Conservation (phyloP, 1,284 basidiomycete species). For the Papiliotrema terrestris region DNA sequence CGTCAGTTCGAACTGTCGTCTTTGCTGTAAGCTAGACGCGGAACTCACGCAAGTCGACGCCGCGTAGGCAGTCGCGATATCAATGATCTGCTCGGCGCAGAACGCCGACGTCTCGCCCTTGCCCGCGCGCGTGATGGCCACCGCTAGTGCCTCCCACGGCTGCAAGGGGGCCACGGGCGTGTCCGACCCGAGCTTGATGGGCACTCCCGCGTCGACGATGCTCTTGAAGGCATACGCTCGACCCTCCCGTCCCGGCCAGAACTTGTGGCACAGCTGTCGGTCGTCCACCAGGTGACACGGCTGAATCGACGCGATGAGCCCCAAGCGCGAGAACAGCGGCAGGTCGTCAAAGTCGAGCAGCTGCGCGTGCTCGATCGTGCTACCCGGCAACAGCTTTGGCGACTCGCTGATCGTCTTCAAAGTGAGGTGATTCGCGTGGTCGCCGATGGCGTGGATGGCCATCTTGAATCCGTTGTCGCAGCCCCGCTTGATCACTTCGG, state of each 20-base stretch:
- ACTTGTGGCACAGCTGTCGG: slow-evolving; percentile 29
- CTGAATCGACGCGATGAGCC: slow-evolving; percentile 38
- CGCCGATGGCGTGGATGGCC: slow-evolving; percentile 44
- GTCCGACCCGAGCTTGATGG: slow-evolving; percentile 37
- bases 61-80: slow-evolving; percentile 18
- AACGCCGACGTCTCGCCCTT: slow-evolving; percentile 10
- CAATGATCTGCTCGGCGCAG: slow-evolving; percentile 21
- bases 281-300: slow-evolving; percentile 44
- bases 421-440: slow-evolving; percentile 31
- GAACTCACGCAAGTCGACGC: slow-evolving; percentile 18
- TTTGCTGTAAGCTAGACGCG: not conserved
- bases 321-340: slow-evolving; percentile 25
- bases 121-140: slow-evolving; percentile 20
- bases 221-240: slow-evolving; percentile 34
- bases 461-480: slow-evolving; percentile 25
- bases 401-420: slow-evolving; percentile 20
- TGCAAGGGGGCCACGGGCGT: slow-evolving; percentile 37
- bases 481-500: slow-evolving; percentile 21
- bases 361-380: slow-evolving; percentile 44
- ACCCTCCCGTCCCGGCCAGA: slow-evolving; percentile 36
- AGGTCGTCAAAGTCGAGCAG: slow-evolving; percentile 31
- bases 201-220: slow-evolving; percentile 30
- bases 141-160: slow-evolving; percentile 42
- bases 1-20: not conserved
- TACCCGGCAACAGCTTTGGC: slow-evolving; percentile 20